Base-by-base conservation (phyloP, 345 rosid genomes). In the Camelina hispida region DNA sequence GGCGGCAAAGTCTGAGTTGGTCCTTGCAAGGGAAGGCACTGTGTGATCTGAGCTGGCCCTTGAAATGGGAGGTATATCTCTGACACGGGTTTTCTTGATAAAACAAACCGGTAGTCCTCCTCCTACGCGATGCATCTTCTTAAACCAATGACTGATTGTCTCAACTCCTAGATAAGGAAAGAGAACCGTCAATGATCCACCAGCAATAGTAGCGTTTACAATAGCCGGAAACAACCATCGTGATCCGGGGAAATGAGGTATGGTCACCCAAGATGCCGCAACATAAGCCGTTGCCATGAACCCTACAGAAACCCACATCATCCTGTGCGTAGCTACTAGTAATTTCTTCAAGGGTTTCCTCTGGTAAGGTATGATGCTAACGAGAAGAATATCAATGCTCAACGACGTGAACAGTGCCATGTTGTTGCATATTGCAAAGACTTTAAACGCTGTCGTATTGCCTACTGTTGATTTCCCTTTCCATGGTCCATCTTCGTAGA, bases 281-380 rank as follows among this genome's bases (percentile, higher is more conserved):
- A 88, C 38, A 43, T 81, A 83, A 38, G 89, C 92, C 0, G 83
- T 70, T 0, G 89, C 87, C 87, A 88, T 76, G 78, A 86, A 86
- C 25, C 86, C 84, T 16, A 28, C 68, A 32, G 90, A 84, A 54
- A 79, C 62, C 90, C 93, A 88, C 88, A 86, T 75, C 62, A 83
- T 82, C 58, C 83, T 88, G 61, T 88, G 93, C 3, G 88, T 82
- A 44, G 82, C 77, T 13, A 23, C 64, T 51, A 88, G 30, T n/a
- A 88, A 46, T 15, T 37, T 82, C 86, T 80, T 83, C 85, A 84
- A 42, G 0, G 90, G 59, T 74, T 80, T 88, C 79, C 87, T 70
- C 55, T 70, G 78, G 56, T 84, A 86, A 15, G 90, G 90, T 13
- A 88, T 79, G 18, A 88, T 82, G 79, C 93, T 86, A 17, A 88